A percentile compares a stretch with the other conserved stretches of the same genome.
Evolutionary conservation across 2,329 filamentous ascomycete genomes (phyloP).

Genomic region (Coniochaeta sp.): DNA sequence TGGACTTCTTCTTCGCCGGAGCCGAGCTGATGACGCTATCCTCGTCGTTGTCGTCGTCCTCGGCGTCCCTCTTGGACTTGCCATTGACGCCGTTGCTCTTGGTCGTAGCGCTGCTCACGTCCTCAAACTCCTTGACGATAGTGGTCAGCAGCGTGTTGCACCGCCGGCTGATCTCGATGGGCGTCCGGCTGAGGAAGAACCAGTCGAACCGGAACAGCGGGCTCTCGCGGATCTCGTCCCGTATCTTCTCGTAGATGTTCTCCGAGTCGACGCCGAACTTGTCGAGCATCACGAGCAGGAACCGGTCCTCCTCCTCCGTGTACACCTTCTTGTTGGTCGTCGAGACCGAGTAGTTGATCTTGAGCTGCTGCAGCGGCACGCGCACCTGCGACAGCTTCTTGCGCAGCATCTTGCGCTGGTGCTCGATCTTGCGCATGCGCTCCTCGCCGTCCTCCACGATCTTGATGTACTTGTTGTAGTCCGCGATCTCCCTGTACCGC

Average conservation of each 20-base stretch:
- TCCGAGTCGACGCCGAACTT: constrained; percentile 89
- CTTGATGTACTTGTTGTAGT: constrained; percentile 82
- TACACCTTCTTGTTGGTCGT: constrained; percentile 99
- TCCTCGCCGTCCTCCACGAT: constrained; percentile 92
- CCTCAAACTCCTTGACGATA: constrained; percentile 90
- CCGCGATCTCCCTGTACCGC: constrained; percentile 81
- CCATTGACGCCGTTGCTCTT: constrained; percentile 48
- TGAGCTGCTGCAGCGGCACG: constrained; percentile 95
- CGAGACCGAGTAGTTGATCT: constrained; percentile 97
- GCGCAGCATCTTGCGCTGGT: constrained; percentile 85
- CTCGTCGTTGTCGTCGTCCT: constrained; percentile 80
- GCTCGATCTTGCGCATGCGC: constrained; percentile 77
- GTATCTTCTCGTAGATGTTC: constrained; percentile 82
- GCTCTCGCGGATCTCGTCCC: constrained; percentile 93
- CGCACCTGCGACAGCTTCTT: constrained; percentile 96
- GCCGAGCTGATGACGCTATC: constrained; percentile 71
- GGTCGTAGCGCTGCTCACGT: constrained; percentile 42
- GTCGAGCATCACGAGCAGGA: constrained; percentile 88
- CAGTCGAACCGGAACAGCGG: constrained; percentile 97
- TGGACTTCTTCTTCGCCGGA: constrained; percentile 91
- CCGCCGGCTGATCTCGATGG: constrained; percentile 82
- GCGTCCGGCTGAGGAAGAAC: constrained; percentile 96
- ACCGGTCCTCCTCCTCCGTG: constrained; percentile 95
- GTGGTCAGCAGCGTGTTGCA: constrained; percentile 93
- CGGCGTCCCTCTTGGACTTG: constrained; percentile 62